Conservation (phyloP, 208 protist species). For the Trypanosoma cruzi region DNA sequence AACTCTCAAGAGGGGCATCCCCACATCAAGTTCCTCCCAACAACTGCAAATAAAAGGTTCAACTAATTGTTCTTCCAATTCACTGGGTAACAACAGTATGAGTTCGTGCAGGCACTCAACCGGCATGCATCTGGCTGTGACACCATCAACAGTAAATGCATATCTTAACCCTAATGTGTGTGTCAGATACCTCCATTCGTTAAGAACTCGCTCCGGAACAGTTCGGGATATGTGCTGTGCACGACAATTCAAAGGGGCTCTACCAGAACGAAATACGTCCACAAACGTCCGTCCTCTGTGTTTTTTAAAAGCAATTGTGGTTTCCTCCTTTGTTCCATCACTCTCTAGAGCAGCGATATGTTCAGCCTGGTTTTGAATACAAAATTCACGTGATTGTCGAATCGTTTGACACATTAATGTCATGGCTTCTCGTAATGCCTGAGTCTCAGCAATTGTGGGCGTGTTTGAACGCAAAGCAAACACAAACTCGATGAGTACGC, state of each 20-base stretch:
- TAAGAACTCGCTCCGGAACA: conserved; percentile 18
- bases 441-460: conserved; percentile 4
- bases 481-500: conserved; percentile 67
- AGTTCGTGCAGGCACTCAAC: conserved; percentile 16
- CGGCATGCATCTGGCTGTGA: conserved; percentile 7
- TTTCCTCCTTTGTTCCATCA: conserved; percentile 20
- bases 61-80: conserved; percentile 57
- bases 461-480: conserved; percentile 27
- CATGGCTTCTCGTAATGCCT: conserved; percentile 1
- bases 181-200: conserved; percentile 34
- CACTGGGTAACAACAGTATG: conserved; percentile 49
- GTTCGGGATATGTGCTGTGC: conserved; percentile 12
- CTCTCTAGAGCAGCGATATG: conserved; percentile 16
- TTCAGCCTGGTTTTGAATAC: conserved; percentile 24
- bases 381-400: conserved; percentile 27
- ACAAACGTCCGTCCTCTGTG: conserved; percentile 34
- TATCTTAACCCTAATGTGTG: conserved; percentile 35
- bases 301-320: conserved; percentile 17
- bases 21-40: conserved; percentile 68
- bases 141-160: conserved; percentile 29
- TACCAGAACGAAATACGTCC: conserved; percentile 38
- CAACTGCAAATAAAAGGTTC: conserved; percentile 53
- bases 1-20: conserved; percentile 6
- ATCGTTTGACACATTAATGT: conserved; percentile 10
- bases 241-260: conserved; percentile 16